phyloP scores from a whole-genome alignment of 441 rosid genomes.

The Populus hybrid region DNA sequence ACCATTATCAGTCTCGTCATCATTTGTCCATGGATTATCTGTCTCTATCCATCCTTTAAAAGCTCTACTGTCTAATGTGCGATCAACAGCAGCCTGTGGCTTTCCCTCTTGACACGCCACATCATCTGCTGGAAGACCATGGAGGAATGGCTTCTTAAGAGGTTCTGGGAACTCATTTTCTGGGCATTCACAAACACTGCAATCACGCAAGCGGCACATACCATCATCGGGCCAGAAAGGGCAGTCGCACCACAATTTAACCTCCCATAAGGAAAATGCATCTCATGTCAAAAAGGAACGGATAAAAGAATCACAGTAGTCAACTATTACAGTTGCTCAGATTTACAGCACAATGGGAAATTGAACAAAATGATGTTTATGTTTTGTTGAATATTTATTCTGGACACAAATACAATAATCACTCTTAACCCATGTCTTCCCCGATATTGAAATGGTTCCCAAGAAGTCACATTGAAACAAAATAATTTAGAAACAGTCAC shows the following conservation, averaged over 20 bases:
- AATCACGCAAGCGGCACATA: constrained; percentile 89
- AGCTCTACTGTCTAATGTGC: constrained; percentile 64
- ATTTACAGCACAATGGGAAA: neutral
- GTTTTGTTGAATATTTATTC: neutral
- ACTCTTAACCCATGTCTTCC: too few relatives aligned
- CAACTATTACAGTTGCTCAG: neutral
- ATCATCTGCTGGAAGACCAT: constrained; percentile 57
- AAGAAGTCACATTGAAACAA: too few relatives aligned
- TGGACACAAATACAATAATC: neutral
- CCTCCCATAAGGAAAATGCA: constrained; percentile 37
- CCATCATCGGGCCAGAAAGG: constrained; percentile 99
- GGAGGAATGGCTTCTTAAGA: constrained; percentile 50
- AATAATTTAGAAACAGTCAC: too few relatives aligned
- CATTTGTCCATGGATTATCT: constrained; percentile 95
- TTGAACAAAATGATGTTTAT: neutral
- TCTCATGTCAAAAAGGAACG: neutral
- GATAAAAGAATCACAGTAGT: neutral
- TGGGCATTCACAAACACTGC: constrained; percentile 93
- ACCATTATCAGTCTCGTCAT: constrained; percentile 94
- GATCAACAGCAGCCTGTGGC: constrained; percentile 83
- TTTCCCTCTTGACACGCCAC: constrained; percentile 90
- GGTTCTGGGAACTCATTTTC: constrained; percentile 83
- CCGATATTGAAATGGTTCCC: too few relatives aligned
- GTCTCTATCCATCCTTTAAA: constrained; percentile 83
- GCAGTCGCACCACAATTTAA: constrained; percentile 92